Conservation (phyloP, 2,329 filamentous ascomycete genomes). For the Calycina herbarum region DNA sequence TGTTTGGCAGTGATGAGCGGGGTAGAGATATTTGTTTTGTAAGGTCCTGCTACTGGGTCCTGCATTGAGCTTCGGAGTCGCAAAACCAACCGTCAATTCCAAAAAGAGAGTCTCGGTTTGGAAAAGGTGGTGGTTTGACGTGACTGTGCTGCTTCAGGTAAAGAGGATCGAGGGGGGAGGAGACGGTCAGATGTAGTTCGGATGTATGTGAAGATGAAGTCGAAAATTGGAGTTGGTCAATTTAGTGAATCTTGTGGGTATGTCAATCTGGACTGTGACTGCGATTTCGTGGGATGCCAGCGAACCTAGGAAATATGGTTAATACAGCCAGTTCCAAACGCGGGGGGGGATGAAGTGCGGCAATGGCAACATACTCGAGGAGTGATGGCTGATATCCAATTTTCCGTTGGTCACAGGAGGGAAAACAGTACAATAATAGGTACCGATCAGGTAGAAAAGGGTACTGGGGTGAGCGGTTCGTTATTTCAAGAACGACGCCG, state of each 20-base stretch:
- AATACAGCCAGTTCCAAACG: neutral
- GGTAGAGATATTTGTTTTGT: slow-evolving; percentile 16
- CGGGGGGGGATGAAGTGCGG: neutral
- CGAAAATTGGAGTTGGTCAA: neutral
- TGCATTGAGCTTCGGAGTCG: slow-evolving; percentile 17
- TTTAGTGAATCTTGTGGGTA: neutral
- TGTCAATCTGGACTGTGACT: neutral
- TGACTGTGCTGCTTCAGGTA: neutral
- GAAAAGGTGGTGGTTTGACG: neutral
- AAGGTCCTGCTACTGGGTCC: slow-evolving; percentile 10
- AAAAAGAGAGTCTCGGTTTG: neutral
- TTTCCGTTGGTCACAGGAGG: neutral
- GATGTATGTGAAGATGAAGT: neutral
- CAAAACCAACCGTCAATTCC: neutral
- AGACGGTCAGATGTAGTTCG: neutral
- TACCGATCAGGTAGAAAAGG: neutral
- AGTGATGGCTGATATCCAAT: slow-evolving; percentile 8
- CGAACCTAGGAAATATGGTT: neutral
- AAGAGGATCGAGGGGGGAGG: neutral
- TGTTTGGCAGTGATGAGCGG: slow-evolving; percentile 21
- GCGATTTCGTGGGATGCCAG: neutral
- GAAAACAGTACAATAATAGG: neutral
- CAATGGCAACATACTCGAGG: neutral
- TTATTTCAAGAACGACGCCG: neutral
- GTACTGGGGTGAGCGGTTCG: neutral